Conservation (phyloP, 441 rosid genomes). For the Erodium trifolium region DNA sequence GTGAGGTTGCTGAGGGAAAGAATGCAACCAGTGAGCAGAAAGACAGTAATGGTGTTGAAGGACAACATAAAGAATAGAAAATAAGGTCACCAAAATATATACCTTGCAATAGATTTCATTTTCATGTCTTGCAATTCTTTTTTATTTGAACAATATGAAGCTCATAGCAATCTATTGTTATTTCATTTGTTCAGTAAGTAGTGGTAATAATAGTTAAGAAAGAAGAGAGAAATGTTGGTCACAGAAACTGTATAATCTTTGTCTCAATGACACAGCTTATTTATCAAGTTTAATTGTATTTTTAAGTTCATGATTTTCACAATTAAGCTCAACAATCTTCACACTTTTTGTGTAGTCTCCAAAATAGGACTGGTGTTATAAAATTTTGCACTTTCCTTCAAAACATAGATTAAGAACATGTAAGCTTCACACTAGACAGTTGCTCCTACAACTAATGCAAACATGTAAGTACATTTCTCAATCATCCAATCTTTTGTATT, state of each 20-base stretch:
- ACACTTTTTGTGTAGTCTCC: no score
- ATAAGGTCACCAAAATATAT: constrained; percentile 7
- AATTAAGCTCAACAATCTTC: no score
- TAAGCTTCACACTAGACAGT: no score
- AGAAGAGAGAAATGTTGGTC: constrained; percentile 14
- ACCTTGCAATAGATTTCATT: no score
- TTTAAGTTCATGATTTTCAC: no score
- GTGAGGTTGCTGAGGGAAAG: constrained; percentile 5
- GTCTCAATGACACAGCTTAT: no score
- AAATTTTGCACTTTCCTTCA: no score
- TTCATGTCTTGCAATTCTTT: background rate
- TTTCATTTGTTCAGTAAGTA: constrained; percentile 24
- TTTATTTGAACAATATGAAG: constrained; percentile 18
- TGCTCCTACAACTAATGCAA: no score
- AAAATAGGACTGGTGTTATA: no score
- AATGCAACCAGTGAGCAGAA: constrained; percentile 17
- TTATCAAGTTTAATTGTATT: no score
- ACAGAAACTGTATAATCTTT: constrained; percentile 26
- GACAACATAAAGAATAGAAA: constrained; percentile 28
- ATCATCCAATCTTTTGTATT: background rate
- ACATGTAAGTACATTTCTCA: background rate
- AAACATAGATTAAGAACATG: no score
- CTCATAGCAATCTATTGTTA: constrained; percentile 27
- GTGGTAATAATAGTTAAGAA: constrained; percentile 20
- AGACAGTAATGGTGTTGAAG: constrained; percentile 27